Percentiles rank a stretch among this genome's conserved stretches.
phyloP scores from a whole-genome alignment of 2,329 filamentous ascomycete species.

The Sporothrix euskadiensis region DNA sequence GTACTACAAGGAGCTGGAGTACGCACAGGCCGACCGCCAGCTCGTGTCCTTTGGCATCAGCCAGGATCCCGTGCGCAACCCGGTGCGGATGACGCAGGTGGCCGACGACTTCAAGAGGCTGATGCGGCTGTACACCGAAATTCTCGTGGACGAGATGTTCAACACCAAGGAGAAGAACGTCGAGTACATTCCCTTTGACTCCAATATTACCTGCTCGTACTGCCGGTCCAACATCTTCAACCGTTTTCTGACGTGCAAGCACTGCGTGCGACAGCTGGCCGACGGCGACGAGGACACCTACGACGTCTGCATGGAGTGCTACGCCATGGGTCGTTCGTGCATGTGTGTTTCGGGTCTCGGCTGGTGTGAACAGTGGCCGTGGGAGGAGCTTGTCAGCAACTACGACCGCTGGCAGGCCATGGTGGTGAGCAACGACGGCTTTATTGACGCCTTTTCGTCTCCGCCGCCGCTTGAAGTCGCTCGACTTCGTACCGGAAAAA shows the following conservation, averaged over 20 bases:
- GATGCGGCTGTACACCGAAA: conserved; percentile 73
- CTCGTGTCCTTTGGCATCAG: conserved; percentile 52
- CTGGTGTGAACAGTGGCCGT: conserved; percentile 93
- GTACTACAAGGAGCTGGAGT: conserved; percentile 65
- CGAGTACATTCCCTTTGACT: conserved; percentile 80
- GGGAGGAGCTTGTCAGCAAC: conserved; percentile 72
- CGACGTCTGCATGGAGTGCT: conserved; percentile 97
- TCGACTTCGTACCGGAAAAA: conserved; percentile 66
- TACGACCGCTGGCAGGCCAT: conserved; percentile 82
- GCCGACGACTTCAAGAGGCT: conserved; percentile 79
- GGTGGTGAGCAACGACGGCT: conserved; percentile 72
- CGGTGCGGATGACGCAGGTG: conserved; percentile 61
- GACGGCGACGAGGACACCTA: conserved; percentile 79
- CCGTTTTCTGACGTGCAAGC: conserved; percentile 87
- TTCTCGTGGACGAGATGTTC: conserved; percentile 86
- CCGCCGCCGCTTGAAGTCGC: conserved; percentile 72
- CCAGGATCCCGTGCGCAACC: conserved; percentile 47
- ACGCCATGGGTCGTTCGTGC: conserved; percentile 94
- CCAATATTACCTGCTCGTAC: conserved; percentile 92
- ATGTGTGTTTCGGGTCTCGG: conserved; percentile 79
- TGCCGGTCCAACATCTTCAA: conserved; percentile 98
- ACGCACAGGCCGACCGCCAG: conserved; percentile 51
- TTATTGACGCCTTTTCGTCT: conserved; percentile 63
- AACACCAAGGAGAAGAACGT: conserved; percentile 67
- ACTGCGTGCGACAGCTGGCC: conserved; percentile 68